phyloP scores from a whole-genome alignment of 768 basidiomycete species.

The Naematelia aurantialba region DNA sequence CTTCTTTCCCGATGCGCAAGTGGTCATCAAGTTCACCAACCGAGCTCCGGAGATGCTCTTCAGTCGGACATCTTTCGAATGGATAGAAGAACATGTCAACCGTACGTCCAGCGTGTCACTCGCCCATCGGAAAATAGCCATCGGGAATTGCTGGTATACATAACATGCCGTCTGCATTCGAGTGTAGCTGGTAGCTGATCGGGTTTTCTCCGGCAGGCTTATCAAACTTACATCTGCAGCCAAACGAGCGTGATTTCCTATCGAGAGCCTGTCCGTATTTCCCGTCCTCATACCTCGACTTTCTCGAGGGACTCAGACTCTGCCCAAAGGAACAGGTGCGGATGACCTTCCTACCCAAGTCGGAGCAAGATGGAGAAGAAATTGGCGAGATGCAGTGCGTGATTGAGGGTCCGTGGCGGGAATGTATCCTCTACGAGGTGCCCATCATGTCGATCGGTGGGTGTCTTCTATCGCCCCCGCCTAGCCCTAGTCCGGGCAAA shows the following conservation, averaged over 20 bases:
- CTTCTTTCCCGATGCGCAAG: slow-evolving; percentile 68
- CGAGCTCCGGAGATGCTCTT: slow-evolving; percentile 66
- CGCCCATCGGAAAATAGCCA: neutral
- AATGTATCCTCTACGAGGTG: slow-evolving; percentile 83
- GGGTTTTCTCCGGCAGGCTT: slow-evolving; percentile 58
- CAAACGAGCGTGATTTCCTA: slow-evolving; percentile 67
- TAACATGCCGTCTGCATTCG: no score
- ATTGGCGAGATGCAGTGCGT: slow-evolving; percentile 65
- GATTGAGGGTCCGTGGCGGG: slow-evolving; percentile 52
- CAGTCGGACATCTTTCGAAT: slow-evolving; percentile 62
- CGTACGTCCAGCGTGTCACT: no score
- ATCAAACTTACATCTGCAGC: slow-evolving; percentile 59
- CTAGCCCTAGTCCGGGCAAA: neutral
- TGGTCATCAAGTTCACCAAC: slow-evolving; percentile 76
- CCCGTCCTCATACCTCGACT: slow-evolving; percentile 67
- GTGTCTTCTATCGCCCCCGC: slow-evolving; percentile 8
- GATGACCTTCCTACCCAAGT: slow-evolving; percentile 61
- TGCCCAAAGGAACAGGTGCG: slow-evolving; percentile 59
- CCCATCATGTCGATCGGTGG: slow-evolving; percentile 76
- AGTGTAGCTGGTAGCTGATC: neutral
- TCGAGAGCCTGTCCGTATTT: slow-evolving; percentile 69
- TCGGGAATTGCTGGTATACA: neutral
- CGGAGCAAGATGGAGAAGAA: slow-evolving; percentile 51
- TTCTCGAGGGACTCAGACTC: slow-evolving; percentile 55
- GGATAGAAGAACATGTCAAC: slow-evolving; percentile 58